phyloP scores from a whole-genome alignment of 192 early-diverging fungal species.

The Mortierella antarctica region DNA sequence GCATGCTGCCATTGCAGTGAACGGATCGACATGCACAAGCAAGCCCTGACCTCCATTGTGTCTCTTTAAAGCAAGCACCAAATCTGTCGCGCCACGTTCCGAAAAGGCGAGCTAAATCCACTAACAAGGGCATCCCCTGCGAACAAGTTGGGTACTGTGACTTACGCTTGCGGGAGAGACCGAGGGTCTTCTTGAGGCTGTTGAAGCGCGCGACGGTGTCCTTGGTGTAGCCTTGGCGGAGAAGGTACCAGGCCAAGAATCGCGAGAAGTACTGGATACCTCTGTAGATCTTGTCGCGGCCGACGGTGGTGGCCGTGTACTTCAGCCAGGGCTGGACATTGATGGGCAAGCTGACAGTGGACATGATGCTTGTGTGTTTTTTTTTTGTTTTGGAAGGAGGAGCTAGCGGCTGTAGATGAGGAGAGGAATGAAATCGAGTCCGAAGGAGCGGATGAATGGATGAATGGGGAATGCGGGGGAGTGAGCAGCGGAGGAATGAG shows the following conservation, averaged over 20 bases:
- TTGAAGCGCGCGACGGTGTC: slow-evolving; percentile 66
- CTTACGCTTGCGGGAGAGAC: slow-evolving; percentile 76
- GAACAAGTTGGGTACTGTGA: background rate
- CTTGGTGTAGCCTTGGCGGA: slow-evolving; percentile 66
- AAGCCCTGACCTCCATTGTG: too few species aligned
- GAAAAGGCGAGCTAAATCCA: too few species aligned
- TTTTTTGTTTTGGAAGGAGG: too few species aligned
- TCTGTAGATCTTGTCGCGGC: slow-evolving; percentile 84
- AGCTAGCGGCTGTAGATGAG: background rate
- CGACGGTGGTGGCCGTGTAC: slow-evolving; percentile 71
- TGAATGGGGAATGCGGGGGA: too few species aligned
- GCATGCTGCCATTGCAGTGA: background rate
- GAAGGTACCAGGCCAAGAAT: slow-evolving; percentile 77
- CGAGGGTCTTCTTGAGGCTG: slow-evolving; percentile 70
- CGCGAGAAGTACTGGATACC: slow-evolving; percentile 90
- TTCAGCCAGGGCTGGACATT: slow-evolving; percentile 58
- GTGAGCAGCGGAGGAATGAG: too few species aligned
- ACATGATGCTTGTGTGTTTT: slow-evolving; percentile 1
- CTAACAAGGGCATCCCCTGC: background rate
- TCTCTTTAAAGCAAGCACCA: too few species aligned
- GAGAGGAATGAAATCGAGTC: background rate
- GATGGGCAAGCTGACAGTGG: slow-evolving; percentile 6
- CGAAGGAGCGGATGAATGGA: too few species aligned
- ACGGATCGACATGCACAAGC: too few species aligned
- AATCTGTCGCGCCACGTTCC: too few species aligned